A percentile compares a stretch with the other conserved stretches of the same genome.
Evolutionary conservation across 768 basidiomycete species (phyloP).

Genomic region (Tulasnella sp.): DNA sequence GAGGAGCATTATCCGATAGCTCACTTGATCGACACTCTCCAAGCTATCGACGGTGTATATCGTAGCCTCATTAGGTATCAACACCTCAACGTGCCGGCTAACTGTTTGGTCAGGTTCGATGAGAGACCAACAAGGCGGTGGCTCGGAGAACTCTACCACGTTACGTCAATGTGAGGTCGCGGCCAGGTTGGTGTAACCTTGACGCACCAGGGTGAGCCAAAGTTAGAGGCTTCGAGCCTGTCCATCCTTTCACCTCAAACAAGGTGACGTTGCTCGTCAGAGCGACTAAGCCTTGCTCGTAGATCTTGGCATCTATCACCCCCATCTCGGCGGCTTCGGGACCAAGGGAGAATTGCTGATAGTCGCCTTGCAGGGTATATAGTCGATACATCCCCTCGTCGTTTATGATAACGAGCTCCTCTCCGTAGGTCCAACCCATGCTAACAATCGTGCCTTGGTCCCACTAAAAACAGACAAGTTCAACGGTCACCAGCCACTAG

Average conservation of each 20-base stretch:
- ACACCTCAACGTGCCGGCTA: constrained; percentile 84
- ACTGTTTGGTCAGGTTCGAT: constrained; percentile 87
- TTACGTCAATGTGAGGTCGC: constrained; percentile 7
- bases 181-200: background rate
- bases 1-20: constrained; percentile 8
- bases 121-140: constrained; percentile 79
- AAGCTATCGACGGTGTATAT: constrained; percentile 84
- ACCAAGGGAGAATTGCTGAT: constrained; percentile 79
- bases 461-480: constrained; percentile 55
- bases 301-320: constrained; percentile 77
- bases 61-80: constrained; percentile 75
- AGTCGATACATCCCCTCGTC: constrained; percentile 90
- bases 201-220: constrained; percentile 69
- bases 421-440: constrained; percentile 62
- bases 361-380: constrained; percentile 83
- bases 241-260: constrained; percentile 87
- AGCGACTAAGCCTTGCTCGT: constrained; percentile 83
- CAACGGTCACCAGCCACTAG: constrained; percentile 28
- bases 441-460: constrained; percentile 77
- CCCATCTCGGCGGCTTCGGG: constrained; percentile 77
- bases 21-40: constrained; percentile 71
- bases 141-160: constrained; percentile 61
- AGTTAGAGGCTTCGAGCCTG: constrained; percentile 65
- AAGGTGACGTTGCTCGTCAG: constrained; percentile 70
- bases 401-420: constrained; percentile 77